Evolutionary conservation across 2,329 filamentous ascomycete species (phyloP), one percentile per base, ranked within the genome.

Genomic region (Aurifilum marmelostoma): DNA sequence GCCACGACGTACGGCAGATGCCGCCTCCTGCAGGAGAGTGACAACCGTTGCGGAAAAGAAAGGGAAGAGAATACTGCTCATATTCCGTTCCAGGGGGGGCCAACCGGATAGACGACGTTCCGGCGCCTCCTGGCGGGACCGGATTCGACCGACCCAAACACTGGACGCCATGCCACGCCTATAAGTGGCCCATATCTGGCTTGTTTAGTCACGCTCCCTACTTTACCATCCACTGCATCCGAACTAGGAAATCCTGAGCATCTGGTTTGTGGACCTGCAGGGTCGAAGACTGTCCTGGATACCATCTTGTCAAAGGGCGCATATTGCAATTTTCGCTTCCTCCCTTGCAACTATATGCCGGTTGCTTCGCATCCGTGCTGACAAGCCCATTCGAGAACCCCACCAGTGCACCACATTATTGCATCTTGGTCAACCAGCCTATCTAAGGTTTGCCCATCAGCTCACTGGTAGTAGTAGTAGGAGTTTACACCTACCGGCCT

Each of bases 31-130:
- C 52, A 56, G 24, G 4, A 56, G 24, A 14, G 24, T 18, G 4
- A 29, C 52, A 56, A 8, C 24, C 24, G 24, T 16, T 18, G 27
- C 52, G 18, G 4, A 34, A 54, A 27, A 52, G 18, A 47, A 18
- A 47, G 18, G n/a, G 9, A 7, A 7, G 18, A 16, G 24, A 18
- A 24, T 32, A 63, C n/a, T n/a, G n/a, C n/a, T 67, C 58, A 39
- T 18, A 18, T 32, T 54, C 54, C 43, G 39, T 59, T 64, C 3
- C 66, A 47, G 39, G 39, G 47, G 47, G 32, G 47, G 43, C 24
- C 54, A 62, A 52, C 68, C 68, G 68, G 68, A 64, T 63, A 66
- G 52, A 60, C 39, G 61, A 65, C 37, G 62, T 65, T 70, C 68
- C 68, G 68, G 54, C 61, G 65, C 65, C 52, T 64, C 65, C 61